Percentiles rank a stretch among this genome's conserved stretches.
Conservation (phyloP, 768 basidiomycete genomes). For the Paxillus involutus region DNA sequence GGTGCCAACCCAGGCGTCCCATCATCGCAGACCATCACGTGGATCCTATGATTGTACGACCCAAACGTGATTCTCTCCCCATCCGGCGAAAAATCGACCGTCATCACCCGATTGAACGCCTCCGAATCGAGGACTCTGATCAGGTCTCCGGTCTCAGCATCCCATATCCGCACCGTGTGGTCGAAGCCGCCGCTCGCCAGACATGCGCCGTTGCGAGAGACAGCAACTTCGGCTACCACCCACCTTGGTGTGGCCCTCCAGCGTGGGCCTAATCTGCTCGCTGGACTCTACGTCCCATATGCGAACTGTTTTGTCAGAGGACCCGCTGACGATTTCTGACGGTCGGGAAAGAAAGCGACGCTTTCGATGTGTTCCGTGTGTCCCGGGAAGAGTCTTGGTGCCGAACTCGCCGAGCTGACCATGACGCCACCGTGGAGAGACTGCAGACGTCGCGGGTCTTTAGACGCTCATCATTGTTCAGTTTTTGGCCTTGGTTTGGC, state of each 20-base stretch:
- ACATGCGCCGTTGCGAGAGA: too few relatives aligned
- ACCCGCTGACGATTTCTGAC: not conserved
- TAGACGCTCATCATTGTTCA: too few relatives aligned
- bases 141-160: not conserved
- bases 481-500: too few relatives aligned
- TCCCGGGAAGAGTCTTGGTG: not conserved
- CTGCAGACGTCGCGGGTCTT: too few relatives aligned
- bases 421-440: too few relatives aligned
- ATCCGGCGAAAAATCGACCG: slow-evolving; percentile 1
- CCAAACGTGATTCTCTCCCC: not conserved
- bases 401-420: too few relatives aligned
- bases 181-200: too few relatives aligned
- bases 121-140: not conserved
- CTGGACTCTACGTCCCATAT: not conserved
- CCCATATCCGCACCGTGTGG: not conserved
- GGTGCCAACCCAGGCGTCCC: not conserved
- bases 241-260: not conserved
- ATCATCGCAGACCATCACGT: not conserved
- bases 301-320: not conserved
- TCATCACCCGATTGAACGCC: not conserved
- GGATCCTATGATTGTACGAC: not conserved
- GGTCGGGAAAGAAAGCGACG: not conserved
- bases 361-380: not conserved
- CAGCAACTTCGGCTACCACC: too few relatives aligned
- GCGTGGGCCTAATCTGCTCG: not conserved